Base-by-base conservation (phyloP, 2,329 filamentous ascomycete species). In the Fusarium sp. region DNA sequence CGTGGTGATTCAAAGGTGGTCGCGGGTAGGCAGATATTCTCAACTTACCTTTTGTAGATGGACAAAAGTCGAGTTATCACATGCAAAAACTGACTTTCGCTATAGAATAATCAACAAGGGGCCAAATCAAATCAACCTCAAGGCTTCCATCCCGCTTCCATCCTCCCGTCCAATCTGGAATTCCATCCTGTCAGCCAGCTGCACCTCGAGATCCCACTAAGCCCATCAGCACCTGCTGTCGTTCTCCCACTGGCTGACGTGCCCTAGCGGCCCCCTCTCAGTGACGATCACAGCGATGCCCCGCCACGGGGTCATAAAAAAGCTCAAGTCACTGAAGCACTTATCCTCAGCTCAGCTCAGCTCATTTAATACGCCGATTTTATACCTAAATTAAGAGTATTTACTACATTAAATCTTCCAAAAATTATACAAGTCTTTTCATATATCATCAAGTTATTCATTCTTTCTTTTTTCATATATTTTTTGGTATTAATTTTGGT, bases 151-250 rank as follows among this genome's bases (percentile, higher is more conserved):
- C 60, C 45, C 33, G 60, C 60, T 54, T 63, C 45, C 20, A 52
- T 25, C 32, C 11, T 9, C 43, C 17, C 20, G 22, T n/a, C 32
- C 40, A 56, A 63, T 63, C 61, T 63, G 33, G 60, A 63, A 50
- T 54, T 33, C 33, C 33, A 5, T n/a, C 60, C 45, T 30, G 43
- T 63, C 47, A 37, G 43, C 33, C 63, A 52, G 66, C 63, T 62
- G 57, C 66, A 56, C 63, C 47, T 33, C 43, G 14, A 66, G 63
- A 69, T 66, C 66, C 66, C 63, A 69, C 62, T 66, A 69, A 58
- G 38, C 66, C 66, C 57, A 52, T 69, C 52, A 38, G 40, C 40
- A 45, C 9, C 57, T 43, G 57, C 37, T 45, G 38, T 43, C 25
- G 25, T 32, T 20, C 32, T 52, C 43, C 59, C 60, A 27, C 60